Conservation (phyloP, 306 rosid species). For the Astragalus membranaceus region DNA sequence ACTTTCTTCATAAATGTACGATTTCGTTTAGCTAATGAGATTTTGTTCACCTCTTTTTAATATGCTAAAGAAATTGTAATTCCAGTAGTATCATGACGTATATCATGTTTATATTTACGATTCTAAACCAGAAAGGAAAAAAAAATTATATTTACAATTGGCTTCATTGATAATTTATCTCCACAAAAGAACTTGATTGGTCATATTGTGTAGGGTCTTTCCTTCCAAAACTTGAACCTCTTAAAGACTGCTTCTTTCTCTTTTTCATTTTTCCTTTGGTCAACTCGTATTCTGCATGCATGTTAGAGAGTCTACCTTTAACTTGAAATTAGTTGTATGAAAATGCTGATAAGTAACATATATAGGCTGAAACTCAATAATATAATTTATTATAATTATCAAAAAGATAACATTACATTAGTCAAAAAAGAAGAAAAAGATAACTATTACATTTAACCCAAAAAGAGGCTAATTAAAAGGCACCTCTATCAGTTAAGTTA, state of each 20-base stretch:
- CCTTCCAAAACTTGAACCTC: no score
- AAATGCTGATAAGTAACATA: background rate
- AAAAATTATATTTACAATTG: no score
- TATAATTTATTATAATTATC: conserved; percentile 3
- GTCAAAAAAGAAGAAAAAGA: background rate
- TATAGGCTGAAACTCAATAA: no score
- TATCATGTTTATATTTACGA: no score
- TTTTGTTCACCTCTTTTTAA: background rate
- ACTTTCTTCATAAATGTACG: background rate
- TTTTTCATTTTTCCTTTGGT: background rate
- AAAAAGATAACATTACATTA: conserved; percentile 10
- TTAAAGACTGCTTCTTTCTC: background rate
- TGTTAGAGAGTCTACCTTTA: background rate
- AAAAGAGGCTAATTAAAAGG: background rate
- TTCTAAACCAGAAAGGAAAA: no score
- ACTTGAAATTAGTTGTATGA: background rate
- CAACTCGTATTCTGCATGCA: background rate
- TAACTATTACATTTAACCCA: no score
- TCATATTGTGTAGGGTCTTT: no score
- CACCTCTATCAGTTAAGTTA: conserved; percentile 12
- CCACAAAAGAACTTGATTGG: no score
- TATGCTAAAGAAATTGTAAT: background rate
- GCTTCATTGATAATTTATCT: no score
- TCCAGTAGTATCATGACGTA: background rate
- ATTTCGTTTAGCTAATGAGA: background rate